Evolutionary conservation across 2,329 filamentous ascomycete species (phyloP).

Genomic region (Berkeleyomyces rouxiae): DNA sequence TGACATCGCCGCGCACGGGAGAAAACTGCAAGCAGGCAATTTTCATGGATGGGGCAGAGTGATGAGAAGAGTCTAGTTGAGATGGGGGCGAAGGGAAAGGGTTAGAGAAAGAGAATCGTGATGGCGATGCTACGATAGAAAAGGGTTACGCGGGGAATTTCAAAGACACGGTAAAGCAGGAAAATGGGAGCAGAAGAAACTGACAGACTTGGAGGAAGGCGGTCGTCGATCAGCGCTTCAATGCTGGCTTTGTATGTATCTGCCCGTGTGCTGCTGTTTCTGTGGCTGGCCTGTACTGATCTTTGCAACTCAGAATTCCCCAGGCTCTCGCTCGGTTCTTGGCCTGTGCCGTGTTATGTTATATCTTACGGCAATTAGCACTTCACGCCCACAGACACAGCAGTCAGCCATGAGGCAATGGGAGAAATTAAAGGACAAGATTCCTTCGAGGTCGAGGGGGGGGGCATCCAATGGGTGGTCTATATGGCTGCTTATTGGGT

Average conservation of each 20-base stretch:
- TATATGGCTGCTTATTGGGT: neutral
- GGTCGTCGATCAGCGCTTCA: too few species aligned
- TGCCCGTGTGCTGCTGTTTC: neutral
- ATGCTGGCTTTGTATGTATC: neutral
- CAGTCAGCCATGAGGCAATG: neutral
- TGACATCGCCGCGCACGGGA: conserved; percentile 50
- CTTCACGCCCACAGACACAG: neutral
- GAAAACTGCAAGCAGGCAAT: conserved; percentile 58
- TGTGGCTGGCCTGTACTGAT: neutral
- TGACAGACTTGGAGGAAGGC: too few species aligned
- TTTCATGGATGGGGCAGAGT: conserved; percentile 31
- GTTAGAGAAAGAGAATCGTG: neutral
- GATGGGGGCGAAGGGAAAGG: neutral
- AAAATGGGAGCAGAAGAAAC: neutral
- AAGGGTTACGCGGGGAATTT: too few species aligned
- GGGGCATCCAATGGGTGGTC: too few species aligned
- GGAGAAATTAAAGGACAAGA: neutral
- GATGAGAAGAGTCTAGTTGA: neutral
- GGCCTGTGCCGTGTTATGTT: neutral
- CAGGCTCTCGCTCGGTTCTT: neutral
- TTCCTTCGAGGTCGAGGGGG: neutral
- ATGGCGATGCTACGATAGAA: too few species aligned
- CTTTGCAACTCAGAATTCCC: too few species aligned
- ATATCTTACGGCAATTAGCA: neutral
- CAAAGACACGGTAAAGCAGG: neutral